Evolutionary conservation across 805 yeast species (phyloP), one percentile per base, ranked within the genome.

Genomic region (Starmerella floris): DNA sequence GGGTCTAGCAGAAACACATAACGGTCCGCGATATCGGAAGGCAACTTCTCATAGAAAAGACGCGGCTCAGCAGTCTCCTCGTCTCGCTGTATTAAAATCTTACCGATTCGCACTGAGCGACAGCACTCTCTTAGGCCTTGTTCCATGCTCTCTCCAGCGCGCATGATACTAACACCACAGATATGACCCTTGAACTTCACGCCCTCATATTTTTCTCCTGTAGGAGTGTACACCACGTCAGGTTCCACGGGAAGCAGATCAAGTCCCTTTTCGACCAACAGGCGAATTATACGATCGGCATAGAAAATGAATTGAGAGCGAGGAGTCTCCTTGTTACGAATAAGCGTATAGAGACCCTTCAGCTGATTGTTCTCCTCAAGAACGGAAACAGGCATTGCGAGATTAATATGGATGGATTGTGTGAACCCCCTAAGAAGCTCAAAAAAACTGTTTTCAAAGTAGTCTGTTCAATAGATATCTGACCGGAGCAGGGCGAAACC

Each of bases 71-170:
- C 95, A 22, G 97, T 91, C 64, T 91, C 98, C 65, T 91, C 99
- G 58, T 91, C 96, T 64, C 99, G 75, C 67, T 91, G 99, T 54
- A 91, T 91, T 58, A 91, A 69, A 53, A 91, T 88, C 68, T 91
- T 91, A 41, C 99, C 99, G 47, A 91, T 82, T 58, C 97, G 73
- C 30, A 91, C 98, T 10, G 94, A 80, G 51, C 98, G 74, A 62
- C 97, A 85, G 64, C 98, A 88, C 61, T 88, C 97, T 62, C 99
- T 76, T 51, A 91, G 69, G 27, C 97, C 98, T 70, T 84, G 94
- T 64, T 91, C 99, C 99, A 91, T 91, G 35, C 94, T 80, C 63
- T 91, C 99, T 52, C 99, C 99, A 4, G 99, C 99, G 60, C 99
- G 74, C 56, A 91, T 93, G 59, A 91, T 91, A 16, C 95, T 84